Base-by-base conservation (phyloP, 1,139 yeast genomes). In the Taphrina deformans region DNA sequence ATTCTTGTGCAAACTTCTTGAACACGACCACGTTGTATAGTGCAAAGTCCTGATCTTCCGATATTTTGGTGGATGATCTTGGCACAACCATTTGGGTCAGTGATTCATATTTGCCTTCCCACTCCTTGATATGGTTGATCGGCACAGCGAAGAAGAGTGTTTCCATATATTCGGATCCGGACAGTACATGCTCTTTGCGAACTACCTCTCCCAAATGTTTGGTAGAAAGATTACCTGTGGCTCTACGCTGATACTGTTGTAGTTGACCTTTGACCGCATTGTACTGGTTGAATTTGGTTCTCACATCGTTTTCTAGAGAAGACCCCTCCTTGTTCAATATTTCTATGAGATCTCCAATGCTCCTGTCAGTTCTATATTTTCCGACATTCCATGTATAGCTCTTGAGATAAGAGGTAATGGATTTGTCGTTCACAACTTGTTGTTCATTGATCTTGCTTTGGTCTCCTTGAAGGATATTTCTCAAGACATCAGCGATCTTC, bases 71-170 rank as follows among this genome's bases (percentile, higher is more conserved):
- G 0, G 97, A 97, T 53, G 92, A 85, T 72, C 98, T 85, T 66
- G 99, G 99, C 53, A 93, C 96, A 59, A 93, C 96, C 80, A 90
- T 88, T 65, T 83, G 81, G 10, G 87, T 80, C 69, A 90, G 77
- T 4, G 90, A 82, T 78, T 93, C 99, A 77, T 95, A 93, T 23
- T 80, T 73, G 52, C 33, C 38, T 26, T 55, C 52, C 62, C 67
- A 67, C 18, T 63, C 63, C 44, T 67, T 67, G 18, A 33, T 33
- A 14, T 52, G 51, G 52, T 51, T 66, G 72, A 85, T 85, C 67
- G 99, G 98, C 26, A 93, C 96, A 0, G 96, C 99, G 65, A 93
- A 80, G 67, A 93, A 80, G 21, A 89, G 80, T 0, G 97, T 90
- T 60, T 87, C 85, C 74, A 93, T 81, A 75, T 92, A 89, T 69